phyloP scores from a whole-genome alignment of 192 early-diverging fungal genomes.

The Dispira simplex region DNA sequence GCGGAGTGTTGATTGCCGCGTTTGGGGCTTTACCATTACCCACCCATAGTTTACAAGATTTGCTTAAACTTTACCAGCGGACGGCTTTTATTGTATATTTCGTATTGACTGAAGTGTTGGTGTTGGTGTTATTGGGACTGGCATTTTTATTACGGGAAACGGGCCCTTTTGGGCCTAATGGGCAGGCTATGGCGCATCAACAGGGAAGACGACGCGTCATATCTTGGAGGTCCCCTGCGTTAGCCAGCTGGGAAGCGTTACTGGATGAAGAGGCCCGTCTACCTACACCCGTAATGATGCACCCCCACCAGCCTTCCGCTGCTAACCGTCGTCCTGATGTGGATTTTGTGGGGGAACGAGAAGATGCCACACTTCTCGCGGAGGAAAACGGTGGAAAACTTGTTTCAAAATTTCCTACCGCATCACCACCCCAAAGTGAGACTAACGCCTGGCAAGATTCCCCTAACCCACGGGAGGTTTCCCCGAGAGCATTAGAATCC shows the following conservation, averaged over 20 bases:
- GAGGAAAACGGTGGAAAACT: too few species aligned
- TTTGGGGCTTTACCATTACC: constrained; percentile 69
- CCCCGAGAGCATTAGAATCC: too few species aligned
- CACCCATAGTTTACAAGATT: constrained; percentile 42
- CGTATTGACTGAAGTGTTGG: constrained; percentile 29
- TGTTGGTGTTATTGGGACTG: constrained; percentile 27
- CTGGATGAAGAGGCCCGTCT: constrained; percentile 1
- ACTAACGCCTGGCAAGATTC: too few species aligned
- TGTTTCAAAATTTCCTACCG: too few species aligned
- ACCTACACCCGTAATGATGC: not conserved
- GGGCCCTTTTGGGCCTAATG: not conserved
- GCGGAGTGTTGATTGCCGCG: constrained; percentile 43
- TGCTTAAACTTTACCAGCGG: constrained; percentile 45
- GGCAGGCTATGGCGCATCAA: not conserved
- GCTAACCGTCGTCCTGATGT: too few species aligned
- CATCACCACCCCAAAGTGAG: too few species aligned
- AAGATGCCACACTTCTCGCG: too few species aligned
- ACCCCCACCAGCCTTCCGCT: too few species aligned
- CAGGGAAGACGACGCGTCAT: not conserved
- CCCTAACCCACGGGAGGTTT: too few species aligned
- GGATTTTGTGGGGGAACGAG: too few species aligned
- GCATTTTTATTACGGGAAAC: constrained; percentile 18
- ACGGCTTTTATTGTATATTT: constrained; percentile 55
- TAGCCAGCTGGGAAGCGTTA: constrained; percentile 3
- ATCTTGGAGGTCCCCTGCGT: not conserved